phyloP scores from a whole-genome alignment of 2,329 filamentous ascomycete genomes.

The Ophiosphaerella herpotricha region DNA sequence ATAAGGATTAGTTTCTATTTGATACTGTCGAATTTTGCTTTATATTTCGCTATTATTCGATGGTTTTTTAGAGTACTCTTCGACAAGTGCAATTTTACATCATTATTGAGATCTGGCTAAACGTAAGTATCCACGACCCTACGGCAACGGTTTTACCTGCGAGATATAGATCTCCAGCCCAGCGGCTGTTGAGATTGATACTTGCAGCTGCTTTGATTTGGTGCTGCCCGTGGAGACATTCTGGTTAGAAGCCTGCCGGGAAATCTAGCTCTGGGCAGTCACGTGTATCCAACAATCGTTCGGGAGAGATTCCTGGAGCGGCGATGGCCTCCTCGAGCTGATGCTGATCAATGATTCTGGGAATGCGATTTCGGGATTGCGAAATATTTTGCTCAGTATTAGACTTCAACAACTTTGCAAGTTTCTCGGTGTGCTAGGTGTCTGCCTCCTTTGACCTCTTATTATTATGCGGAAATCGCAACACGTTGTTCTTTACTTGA shows the following conservation, averaged over 20 bases:
- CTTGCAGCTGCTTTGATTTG: constrained; percentile 1
- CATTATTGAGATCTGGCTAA: constrained; percentile 10
- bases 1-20: constrained; percentile 22
- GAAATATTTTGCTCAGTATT: constrained; percentile 23
- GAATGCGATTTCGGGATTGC: constrained; percentile 37
- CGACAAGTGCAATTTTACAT: constrained; percentile 4
- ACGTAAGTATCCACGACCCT: constrained; percentile 2
- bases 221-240: constrained; percentile 8
- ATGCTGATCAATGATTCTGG: constrained; percentile 31
- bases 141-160: background rate
- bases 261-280: constrained; percentile 11
- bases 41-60: background rate
- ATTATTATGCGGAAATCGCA: constrained; percentile 6
- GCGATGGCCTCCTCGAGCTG: constrained; percentile 25
- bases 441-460: constrained; percentile 11
- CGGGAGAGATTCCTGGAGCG: constrained; percentile 7
- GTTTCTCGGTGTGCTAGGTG: constrained; percentile 2
- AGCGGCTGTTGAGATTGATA: too few relatives aligned
- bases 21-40: constrained; percentile 23
- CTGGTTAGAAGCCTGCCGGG: constrained; percentile 6
- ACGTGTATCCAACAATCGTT: constrained; percentile 8
- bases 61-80: constrained; percentile 17
- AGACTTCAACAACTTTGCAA: constrained; percentile 4
- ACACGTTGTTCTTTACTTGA: constrained; percentile 9
- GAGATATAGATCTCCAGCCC: too few relatives aligned